Evolutionary conservation across 805 yeast species (phyloP).

Genomic region (Diddensiella santjacobensis): DNA sequence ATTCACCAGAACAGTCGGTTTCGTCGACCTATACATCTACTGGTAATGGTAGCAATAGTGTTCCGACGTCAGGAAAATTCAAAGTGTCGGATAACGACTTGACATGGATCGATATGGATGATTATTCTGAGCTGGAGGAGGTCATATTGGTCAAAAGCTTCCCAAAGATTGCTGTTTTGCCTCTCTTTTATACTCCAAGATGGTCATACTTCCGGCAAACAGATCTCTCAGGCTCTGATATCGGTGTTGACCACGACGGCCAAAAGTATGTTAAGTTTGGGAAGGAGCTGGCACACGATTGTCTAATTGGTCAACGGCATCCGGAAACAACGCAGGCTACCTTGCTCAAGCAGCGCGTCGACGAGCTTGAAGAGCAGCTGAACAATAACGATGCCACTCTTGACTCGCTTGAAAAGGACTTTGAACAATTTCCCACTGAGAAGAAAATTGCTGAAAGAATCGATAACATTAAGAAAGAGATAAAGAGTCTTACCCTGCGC

Average conservation of each 20-base stretch:
- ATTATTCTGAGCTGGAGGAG: conserved; percentile 64
- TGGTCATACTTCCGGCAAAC: conserved; percentile 69
- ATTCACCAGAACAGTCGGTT: conserved; percentile 19
- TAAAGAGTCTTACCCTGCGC: conserved; percentile 19
- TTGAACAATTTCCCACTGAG: conserved; percentile 23
- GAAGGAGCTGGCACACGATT: conserved; percentile 55
- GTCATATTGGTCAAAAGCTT: conserved; percentile 22
- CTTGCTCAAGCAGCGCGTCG: conserved; percentile 28
- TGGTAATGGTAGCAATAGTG: conserved; percentile 22
- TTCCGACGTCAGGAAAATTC: conserved; percentile 25
- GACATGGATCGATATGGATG: conserved; percentile 72
- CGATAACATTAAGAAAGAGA: conserved; percentile 15
- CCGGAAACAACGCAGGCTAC: conserved; percentile 29
- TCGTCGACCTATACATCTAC: conserved; percentile 20
- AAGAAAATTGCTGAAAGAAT: conserved; percentile 19
- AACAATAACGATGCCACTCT: conserved; percentile 31
- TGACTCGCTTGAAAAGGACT: conserved; percentile 29
- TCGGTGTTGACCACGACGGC: conserved; percentile 21
- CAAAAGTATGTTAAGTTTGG: conserved; percentile 45
- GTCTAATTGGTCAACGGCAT: conserved; percentile 40
- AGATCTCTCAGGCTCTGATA: conserved; percentile 33
- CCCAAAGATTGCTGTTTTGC: conserved; percentile 47
- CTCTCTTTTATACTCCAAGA: conserved; percentile 63
- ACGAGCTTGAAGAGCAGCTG: conserved; percentile 31
- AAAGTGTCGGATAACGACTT: conserved; percentile 34